These are phyloP conservation scores for Cercophora newfieldiana DNA, from an alignment of 495 filamentous ascomycete species.

Conservation along the genomic window DNA sequence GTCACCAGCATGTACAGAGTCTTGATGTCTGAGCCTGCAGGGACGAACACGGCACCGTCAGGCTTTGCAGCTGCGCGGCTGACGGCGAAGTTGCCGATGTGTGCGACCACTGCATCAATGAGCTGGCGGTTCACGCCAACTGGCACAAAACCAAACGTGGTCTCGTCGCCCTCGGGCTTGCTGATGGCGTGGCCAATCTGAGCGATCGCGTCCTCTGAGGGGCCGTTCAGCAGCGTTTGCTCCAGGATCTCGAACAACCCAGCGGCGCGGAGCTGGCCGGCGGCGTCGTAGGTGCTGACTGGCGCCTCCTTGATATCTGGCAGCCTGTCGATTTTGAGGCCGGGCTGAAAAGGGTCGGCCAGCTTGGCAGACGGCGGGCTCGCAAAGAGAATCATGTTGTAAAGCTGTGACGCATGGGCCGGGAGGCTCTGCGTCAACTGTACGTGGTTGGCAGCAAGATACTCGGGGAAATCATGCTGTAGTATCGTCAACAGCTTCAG, in stretches of 20 bases:
- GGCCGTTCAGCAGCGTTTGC: constrained; percentile 58
- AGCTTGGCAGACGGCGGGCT: constrained; percentile 74
- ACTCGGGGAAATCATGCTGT: constrained; percentile 93
- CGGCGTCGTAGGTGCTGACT: constrained; percentile 60
- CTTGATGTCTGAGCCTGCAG: constrained; percentile 67
- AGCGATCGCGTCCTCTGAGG: constrained; percentile 65
- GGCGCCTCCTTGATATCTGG: constrained; percentile 73
- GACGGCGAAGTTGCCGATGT: constrained; percentile 74
- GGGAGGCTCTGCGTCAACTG: constrained; percentile 85
- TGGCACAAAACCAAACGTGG: constrained; percentile 61
- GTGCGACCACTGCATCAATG: constrained; percentile 78
- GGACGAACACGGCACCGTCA: constrained; percentile 62
- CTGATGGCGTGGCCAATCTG: constrained; percentile 69
- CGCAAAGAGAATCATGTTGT: constrained; percentile 84
- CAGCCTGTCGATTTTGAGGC: constrained; percentile 77
- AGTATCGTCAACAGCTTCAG: constrained; percentile 81
- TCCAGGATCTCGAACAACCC: constrained; percentile 71
- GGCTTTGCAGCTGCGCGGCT: constrained; percentile 55
- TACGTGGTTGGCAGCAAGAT: constrained; percentile 82
- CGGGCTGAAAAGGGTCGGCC: constrained; percentile 76
- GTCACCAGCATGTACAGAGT: constrained; percentile 74
- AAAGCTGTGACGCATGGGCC: constrained; percentile 80
- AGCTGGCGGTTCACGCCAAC: constrained; percentile 69
- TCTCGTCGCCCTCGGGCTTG: constrained; percentile 51
- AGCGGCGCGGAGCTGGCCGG: constrained; percentile 54